Evolutionary conservation across 2,329 filamentous ascomycete genomes (phyloP), one percentile per base, ranked within the genome.

Genomic region (Fusarium tuaranense): DNA sequence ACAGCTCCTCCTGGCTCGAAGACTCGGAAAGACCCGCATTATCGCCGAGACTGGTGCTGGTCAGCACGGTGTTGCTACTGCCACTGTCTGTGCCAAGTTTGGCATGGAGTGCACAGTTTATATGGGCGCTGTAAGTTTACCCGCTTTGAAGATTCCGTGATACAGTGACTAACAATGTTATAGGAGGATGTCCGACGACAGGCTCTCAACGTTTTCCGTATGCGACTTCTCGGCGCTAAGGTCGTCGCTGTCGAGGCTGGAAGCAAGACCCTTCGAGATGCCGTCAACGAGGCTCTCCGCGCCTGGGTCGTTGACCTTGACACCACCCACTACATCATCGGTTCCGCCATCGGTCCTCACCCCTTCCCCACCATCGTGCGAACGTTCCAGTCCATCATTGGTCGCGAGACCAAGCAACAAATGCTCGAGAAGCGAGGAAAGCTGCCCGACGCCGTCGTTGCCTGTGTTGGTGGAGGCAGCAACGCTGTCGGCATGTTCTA

Each of bases 401-500:
- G 97, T 65, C 91, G 93, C 78, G 97, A 99, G 87, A 98, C 97
- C 53, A 98, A 97, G 87, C 86, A 92, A 78, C 96, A 98, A 86
- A 95, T 99, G 93, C 87, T 91, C 72, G 91, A 93, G 81, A 91
- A 94, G 83, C 91, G 92, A 58, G 94, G 95, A 76, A 96, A 97
- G 85, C 91, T 99, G 2, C 97, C 97, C 5, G 97, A 99, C 78
- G 97, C 95, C 1, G 95, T 99, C 25, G 95, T 99, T 18, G 97
- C 97, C 12, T 99, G 97, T 80, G 97, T 99, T 14, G 97, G 97
- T 66, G 97, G 97, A 76, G 97, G 97, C 69, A 95, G 92, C 82
- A 99, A 99, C 82, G 97, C 97, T 3, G 92, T 93, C 5, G 97
- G 97, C 85, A 99, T 98, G 95, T 99, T 99, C 87, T 97, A 96